Evolutionary conservation across 805 yeast species (phyloP).

Genomic region (Cyberlindnera galapagoensis): DNA sequence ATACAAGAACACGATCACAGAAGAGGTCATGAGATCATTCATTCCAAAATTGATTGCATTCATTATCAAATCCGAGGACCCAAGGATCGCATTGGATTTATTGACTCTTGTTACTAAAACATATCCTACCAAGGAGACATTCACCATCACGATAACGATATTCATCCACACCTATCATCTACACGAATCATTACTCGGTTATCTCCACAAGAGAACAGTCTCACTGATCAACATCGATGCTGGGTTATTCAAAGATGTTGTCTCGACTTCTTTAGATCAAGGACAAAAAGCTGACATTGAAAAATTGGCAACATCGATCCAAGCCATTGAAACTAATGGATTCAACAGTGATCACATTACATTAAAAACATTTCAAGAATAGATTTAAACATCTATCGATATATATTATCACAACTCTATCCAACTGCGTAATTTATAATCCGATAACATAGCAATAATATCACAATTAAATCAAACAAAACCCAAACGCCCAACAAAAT

Average conservation of each 20-base stretch:
- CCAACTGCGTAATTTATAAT: not conserved
- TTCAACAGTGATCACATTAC: conserved; percentile 37
- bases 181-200: conserved; percentile 25
- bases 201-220: conserved; percentile 41
- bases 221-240: conserved; percentile 40
- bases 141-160: conserved; percentile 31
- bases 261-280: conserved; percentile 31
- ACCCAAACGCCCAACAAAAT: too few species aligned
- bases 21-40: conserved; percentile 34
- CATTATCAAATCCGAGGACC: conserved; percentile 20
- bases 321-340: conserved; percentile 9
- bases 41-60: conserved; percentile 38
- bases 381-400: not conserved
- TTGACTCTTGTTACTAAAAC: conserved; percentile 15
- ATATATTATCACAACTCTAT: too few species aligned
- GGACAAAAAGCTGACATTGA: conserved; percentile 38
- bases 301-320: conserved; percentile 33
- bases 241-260: conserved; percentile 40
- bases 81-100: conserved; percentile 28
- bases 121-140: conserved; percentile 15
- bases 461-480: not conserved
- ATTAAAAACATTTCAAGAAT: conserved; percentile 44
- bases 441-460: not conserved
- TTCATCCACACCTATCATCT: conserved; percentile 26
- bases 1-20: conserved; percentile 25